Evolutionary conservation across 305 asterid genomes (phyloP), one percentile per base, ranked within the genome.

Genomic region (Plantago coronopus): DNA sequence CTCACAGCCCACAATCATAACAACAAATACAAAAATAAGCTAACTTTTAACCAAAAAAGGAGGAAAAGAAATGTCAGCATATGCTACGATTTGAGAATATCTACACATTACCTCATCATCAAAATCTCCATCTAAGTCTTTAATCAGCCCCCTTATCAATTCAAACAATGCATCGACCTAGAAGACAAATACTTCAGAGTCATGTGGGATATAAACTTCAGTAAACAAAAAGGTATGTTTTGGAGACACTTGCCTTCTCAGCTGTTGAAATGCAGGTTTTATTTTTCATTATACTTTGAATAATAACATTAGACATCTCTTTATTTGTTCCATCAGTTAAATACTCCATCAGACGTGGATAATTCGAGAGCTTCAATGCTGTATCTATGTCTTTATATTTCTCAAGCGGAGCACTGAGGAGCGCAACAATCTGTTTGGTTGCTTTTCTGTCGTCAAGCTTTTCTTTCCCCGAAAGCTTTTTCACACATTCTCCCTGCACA

Each of bases 381-480:
- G 82, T 83, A 78, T 89, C 99, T 67, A 93, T 89, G 74, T 89
- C 97, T 70, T 93, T 87, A 71, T 85, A 93, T 75, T 89, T 93
- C 65, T 85, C 88, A 57, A 93, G 82, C n/a, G 99, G 97, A 70
- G 99, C 96, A 78, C 96, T 93, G 65, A 89, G 82, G 73, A 93
- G 91, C 54, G 95, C 88, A 73, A 93, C 93, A 63, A 93, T 82
- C 81, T 82, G 94, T 78, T 87, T 89, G 59, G 93, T 87, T 63
- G 95, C 95, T 77, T 85, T 83, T 76, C 72, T 78, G 72, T 93
- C 97, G 60, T 79, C 84, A 56, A 89, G 83, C 83, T 83, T 87
- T 76, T 88, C 96, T 74, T 78, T 83, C 62, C 88, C 91, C 21
- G 96, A 83, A 57, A 93, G 91, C 72, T 83, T 87, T 64, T 71